phyloP scores from a whole-genome alignment of 2,329 filamentous ascomycete species.

The Neonectria punicea region DNA sequence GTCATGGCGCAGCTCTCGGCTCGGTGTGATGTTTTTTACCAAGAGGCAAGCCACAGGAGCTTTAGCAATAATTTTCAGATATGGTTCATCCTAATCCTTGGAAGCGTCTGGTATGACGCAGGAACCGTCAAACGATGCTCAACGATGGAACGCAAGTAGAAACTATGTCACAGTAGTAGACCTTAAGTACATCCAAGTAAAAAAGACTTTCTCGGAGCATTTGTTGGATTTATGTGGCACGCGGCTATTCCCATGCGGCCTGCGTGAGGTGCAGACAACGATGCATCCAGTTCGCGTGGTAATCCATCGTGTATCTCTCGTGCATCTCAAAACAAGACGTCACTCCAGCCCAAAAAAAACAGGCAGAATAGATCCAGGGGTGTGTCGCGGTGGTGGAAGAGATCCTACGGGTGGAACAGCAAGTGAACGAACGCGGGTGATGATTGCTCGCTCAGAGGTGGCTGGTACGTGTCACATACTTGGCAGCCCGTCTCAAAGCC shows the following conservation, averaged over 20 bases:
- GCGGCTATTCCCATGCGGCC: neutral
- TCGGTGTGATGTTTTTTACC: neutral
- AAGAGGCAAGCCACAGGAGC: neutral
- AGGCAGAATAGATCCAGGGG: neutral
- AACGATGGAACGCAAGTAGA: neutral
- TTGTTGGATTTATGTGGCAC: neutral
- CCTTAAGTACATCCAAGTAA: no score
- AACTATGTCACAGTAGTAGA: neutral
- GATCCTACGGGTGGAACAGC: neutral
- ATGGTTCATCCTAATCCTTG: neutral
- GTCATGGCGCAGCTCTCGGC: neutral
- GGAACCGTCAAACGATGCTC: neutral
- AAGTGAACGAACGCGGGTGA: neutral
- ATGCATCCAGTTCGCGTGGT: neutral
- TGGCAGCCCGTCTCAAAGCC: constrained; percentile 1
- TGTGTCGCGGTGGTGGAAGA: constrained; percentile 3
- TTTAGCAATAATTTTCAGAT: neutral
- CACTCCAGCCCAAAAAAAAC: constrained; percentile 2
- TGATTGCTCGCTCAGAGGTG: neutral
- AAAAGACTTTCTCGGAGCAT: neutral
- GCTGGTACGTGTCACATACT: neutral
- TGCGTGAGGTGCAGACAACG: neutral
- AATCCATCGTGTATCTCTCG: neutral
- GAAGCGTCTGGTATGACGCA: neutral
- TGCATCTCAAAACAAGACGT: constrained; percentile 7